Base-by-base conservation (phyloP, 306 rosid genomes). In the Quercus agrifolia region DNA sequence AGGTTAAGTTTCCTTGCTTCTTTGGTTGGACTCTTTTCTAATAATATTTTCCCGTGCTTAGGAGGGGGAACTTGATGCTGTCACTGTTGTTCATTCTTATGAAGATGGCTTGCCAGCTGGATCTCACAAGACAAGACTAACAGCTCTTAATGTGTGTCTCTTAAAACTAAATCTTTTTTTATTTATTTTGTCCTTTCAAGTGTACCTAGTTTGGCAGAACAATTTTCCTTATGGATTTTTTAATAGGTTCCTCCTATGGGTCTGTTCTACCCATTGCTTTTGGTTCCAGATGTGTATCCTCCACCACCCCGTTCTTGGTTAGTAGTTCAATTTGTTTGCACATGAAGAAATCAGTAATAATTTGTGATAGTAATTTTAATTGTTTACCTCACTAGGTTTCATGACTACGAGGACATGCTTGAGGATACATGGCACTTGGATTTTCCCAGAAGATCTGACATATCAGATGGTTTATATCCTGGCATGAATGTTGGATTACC, bases 191-290 rank as follows among this genome's bases (percentile, higher is more conserved):
- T 70, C 52, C 77, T 62, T 31, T 63, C 76, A 54, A 25, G 63
- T n/a, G 56, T 79, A 38, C 10, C 51, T 51, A 18, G 33, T 27
- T 76, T 19, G 41, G 63, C 41, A n/a, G 78, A 79, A 77, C 71
- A 59, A 28, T 83, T 27, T 58, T 33, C 68, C 55, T 68, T 57
- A 74, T 41, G 20, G 54, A 67, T 80, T 13, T 54, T 71, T 74
- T 35, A 38, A 44, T 56, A 92, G 99, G 99, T 95, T 79, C 98
- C 98, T 75, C 97, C 99, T 5, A 91, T 95, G 98, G 99, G 99
- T 77, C 82, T 95, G 92, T 92, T 95, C 87, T 87, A 83, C 85
- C 99, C 99, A 80, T 89, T 15, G 81, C 96, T 95, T 77, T 83
- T 95, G 82, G 97, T 88, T 84, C 98, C 98, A 21, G 97, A 95